phyloP scores from a whole-genome alignment of 176 grass and related monocot genomes.

The Carex parvula region DNA sequence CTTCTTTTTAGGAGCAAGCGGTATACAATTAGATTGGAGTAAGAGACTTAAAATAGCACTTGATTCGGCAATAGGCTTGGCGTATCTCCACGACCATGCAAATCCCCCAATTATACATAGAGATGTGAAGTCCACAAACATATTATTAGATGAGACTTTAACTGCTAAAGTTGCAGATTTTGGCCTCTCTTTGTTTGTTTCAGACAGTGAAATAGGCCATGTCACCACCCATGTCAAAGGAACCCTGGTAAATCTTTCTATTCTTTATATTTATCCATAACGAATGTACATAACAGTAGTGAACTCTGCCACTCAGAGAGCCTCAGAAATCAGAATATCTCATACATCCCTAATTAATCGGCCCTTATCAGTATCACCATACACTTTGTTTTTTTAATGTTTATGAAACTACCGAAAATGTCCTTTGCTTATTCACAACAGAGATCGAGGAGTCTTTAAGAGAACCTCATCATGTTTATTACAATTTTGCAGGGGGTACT shows the following conservation, averaged over 20 bases:
- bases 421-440: not conserved
- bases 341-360: not conserved
- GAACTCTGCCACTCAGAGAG: not conserved
- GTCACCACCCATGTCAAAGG: constrained; percentile 74
- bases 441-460: not conserved
- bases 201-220: constrained; percentile 50
- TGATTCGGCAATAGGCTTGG: constrained; percentile 74
- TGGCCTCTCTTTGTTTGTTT: constrained; percentile 62
- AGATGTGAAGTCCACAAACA: constrained; percentile 86
- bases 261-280: not conserved
- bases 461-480: not conserved
- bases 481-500: too few species aligned
- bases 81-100: constrained; percentile 93
- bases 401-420: not conserved
- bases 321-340: not conserved
- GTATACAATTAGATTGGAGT: constrained; percentile 69
- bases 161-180: constrained; percentile 89
- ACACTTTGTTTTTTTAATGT: not conserved
- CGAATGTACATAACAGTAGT: not conserved
- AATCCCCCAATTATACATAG: constrained; percentile 88
- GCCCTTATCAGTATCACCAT: not conserved
- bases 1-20: constrained; percentile 45
- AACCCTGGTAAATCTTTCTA: constrained; percentile 47
- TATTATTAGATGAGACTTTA: constrained; percentile 67
- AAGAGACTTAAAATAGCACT: constrained; percentile 62